Percentiles rank a stretch among this genome's conserved stretches.
phyloP scores from a whole-genome alignment of 495 filamentous ascomycete species.

The Cladorrhinum samala region DNA sequence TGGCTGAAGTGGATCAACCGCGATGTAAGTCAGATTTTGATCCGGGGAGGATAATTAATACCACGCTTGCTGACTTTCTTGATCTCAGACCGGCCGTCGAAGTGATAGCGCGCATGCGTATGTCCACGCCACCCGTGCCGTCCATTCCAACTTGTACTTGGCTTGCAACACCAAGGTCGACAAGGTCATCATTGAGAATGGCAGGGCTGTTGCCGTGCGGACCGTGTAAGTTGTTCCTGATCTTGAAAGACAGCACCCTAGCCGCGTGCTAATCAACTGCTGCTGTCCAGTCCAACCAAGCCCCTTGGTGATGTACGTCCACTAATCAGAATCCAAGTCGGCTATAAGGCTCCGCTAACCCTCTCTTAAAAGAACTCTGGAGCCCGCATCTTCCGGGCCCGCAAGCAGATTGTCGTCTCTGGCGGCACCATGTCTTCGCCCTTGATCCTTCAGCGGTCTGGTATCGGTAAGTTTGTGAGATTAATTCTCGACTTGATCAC shows the following conservation, averaged over 20 bases:
- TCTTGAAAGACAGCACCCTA: no score
- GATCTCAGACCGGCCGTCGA: constrained; percentile 61
- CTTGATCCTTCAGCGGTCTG: constrained; percentile 69
- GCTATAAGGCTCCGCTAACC: constrained; percentile 14
- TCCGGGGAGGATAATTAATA: no score
- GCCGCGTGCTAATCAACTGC: no score
- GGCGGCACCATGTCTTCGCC: constrained; percentile 75
- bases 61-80: no score
- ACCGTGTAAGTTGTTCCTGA: constrained; percentile 33
- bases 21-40: constrained; percentile 42
- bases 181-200: constrained; percentile 69
- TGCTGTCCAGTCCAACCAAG: constrained; percentile 35
- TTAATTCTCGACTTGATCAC: not conserved
- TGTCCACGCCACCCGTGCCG: constrained; percentile 60
- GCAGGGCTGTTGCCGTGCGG: constrained; percentile 57
- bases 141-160: constrained; percentile 65
- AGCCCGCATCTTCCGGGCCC: constrained; percentile 54
- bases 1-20: constrained; percentile 68
- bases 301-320: constrained; percentile 19
- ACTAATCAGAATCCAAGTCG: not conserved
- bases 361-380: constrained; percentile 27
- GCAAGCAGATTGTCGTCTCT: constrained; percentile 75
- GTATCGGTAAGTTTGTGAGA: no score
- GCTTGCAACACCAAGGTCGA: constrained; percentile 79
- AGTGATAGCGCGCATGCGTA: constrained; percentile 74